phyloP scores from a whole-genome alignment of 2,329 filamentous ascomycete species.

The Fusarium agapanthi region DNA sequence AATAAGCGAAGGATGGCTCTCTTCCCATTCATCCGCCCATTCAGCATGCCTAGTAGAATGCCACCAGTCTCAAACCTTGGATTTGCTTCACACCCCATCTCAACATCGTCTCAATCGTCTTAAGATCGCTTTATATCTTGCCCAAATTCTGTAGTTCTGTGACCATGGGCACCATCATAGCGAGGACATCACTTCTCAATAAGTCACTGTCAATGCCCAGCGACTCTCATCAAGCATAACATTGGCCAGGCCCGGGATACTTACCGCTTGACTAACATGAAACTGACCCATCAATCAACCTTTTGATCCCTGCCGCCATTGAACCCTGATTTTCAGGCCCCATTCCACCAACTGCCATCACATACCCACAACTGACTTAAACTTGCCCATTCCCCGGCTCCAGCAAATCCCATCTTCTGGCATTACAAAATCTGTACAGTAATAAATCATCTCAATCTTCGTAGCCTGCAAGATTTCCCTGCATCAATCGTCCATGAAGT shows the following conservation, averaged over 20 bases:
- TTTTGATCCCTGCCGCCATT: constrained; percentile 17
- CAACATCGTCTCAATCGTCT: neutral
- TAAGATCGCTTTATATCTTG: constrained; percentile 11
- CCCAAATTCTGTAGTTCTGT: neutral
- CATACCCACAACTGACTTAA: neutral
- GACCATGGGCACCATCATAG: neutral
- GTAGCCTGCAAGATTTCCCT: constrained; percentile 1
- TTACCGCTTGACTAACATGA: constrained; percentile 5
- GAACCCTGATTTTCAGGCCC: constrained; percentile 30
- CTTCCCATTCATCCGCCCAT: constrained; percentile 11
- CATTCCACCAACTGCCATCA: neutral
- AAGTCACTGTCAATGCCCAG: neutral
- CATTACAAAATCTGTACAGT: neutral
- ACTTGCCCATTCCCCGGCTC: neutral
- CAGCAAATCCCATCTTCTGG: neutral
- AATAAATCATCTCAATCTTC: neutral
- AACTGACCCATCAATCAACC: constrained; percentile 18
- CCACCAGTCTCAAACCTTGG: constrained; percentile 8
- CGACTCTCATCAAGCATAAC: neutral
- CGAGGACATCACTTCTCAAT: neutral
- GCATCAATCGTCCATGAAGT: constrained; percentile 30
- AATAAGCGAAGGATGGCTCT: neutral
- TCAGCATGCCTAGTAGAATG: neutral
- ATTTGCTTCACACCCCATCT: neutral
- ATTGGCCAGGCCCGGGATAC: neutral